Evolutionary conservation across 352 stramenopile species (phyloP), one percentile per base, ranked within the genome.

Genomic region (Phytophthora chlamydospora): DNA sequence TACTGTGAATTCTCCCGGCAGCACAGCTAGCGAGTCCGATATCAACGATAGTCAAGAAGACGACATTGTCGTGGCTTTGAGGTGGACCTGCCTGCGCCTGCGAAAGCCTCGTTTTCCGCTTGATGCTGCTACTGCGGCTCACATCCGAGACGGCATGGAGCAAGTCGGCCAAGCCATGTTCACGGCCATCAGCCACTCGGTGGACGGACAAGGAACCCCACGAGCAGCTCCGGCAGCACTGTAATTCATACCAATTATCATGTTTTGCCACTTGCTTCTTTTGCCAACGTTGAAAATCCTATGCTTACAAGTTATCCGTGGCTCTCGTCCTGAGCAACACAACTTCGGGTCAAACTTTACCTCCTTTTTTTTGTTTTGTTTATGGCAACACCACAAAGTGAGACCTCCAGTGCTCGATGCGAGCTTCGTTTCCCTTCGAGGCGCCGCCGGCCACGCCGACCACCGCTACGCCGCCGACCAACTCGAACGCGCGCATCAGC

Each of bases 1-100:
- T 24, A 24, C 21, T 36, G 16, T 56, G 3, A 19, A 14, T 31
- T 56, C 31, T 33, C 36, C 43, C 9, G 50, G 17, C 13, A 54
- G 33, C 24, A 33, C 39, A 33, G n/a, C 14, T 12, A 53, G 39
- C 27, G 61, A 45, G 8, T 58, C 11, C 19, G 45, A 6, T 11
- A 33, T 6, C 6, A 54, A 16, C 9, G 32, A 48, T 35, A 35
- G 29, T 3, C 38, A 58, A 12, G 40, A 66, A 43, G 36, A 59
- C 0, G 54, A 66, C 11, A 53, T 71, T 21, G 74, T 75, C 10
- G 47, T 76, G 19, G 59, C 73, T 5, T 42, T 45, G 6, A 66
- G 70, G 4, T 79, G 69, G 73, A 71, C 69, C 0, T 76, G 71
- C 49, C 54, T 78, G n/a, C 66, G 66, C n/a, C 66, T 77, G 50